Evolutionary conservation across 768 basidiomycete species (phyloP), one percentile per base, ranked within the genome.

Genomic region (Collybia mongolica): DNA sequence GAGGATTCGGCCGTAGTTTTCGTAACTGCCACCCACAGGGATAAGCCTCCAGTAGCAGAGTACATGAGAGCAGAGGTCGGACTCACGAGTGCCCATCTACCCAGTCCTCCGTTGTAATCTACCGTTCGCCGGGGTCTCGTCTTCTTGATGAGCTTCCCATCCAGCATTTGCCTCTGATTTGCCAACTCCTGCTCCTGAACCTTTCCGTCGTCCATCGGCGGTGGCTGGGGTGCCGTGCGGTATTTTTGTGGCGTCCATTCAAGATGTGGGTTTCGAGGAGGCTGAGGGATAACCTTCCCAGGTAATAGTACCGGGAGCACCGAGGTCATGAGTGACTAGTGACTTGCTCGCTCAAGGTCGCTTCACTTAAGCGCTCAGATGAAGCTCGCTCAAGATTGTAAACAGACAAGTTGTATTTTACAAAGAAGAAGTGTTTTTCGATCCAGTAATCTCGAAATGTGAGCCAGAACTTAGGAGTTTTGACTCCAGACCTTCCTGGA

Each of bases 81-180:
- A 72, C 85, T 51, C 63, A 97, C 94, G 71, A 93, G 65, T 48
- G 77, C 69, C 93, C 91, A 97, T 55, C 93, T 78, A 14, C 88
- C 90, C 69, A 96, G 76, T 1, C 86, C 85, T 23, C 93, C 94
- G 57, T 88, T 88, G 59, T 94, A 98, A 69, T 98, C 97, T 11
- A 98, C 95, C 17, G 97, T 98, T 71, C 93, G 73, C 48, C 95
- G 73, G 18, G 97, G 94, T 53, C 93, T 81, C 41, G 90, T 94
- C 75, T 93, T 95, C 78, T 93, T 96, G 54, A 88, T 79, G 15
- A 83, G 72, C 65, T 89, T 90, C 2, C 91, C 90, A 60, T 93
- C 92, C 54, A 89, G 72, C 59, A 82, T 71, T 61, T 84, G 85
- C 42, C 85, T 72, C 23, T 81, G 84, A 57, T 78, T 83, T 1